Base-by-base conservation (phyloP, 2,329 filamentous ascomycete genomes). In the Emergomyces orientalis region DNA sequence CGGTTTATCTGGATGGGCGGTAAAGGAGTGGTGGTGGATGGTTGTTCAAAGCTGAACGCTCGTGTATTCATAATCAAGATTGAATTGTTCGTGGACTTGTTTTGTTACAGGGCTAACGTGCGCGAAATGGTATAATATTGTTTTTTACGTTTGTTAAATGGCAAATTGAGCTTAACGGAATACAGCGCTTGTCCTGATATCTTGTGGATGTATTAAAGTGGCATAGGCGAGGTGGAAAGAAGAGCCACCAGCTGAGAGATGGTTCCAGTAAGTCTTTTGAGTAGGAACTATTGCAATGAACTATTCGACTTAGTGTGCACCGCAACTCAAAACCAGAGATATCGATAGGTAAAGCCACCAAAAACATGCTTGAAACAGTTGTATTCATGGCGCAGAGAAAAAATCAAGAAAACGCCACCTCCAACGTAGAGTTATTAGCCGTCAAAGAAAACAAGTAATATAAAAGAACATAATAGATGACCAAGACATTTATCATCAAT, bases 11-110 rank as follows among this genome's bases (percentile, higher is more conserved):
- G 57, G 62, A 64, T 77, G 75, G 71, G 66, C 62, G 37, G 69
- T 76, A 14, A 68, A 67, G 45, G 73, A 77, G 60, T 77, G 74
- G 70, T 79, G 77, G 77, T 79, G 76, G 75, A 68, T 77, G 69
- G 69, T 73, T 63, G 59, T 76, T 51, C 49, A 43, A 55, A 54
- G 22, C 56, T 17, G 34, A 65, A 47, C 19, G 39, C 19, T 13
- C 39, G 17, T 59, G 27, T 45, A 22, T 47, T 59, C 11, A 30
- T 58, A 43, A 19, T 14, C 39, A 27, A 39, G 25, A 19, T 58
- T 41, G 22, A 14, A 27, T 45, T 22, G n/a, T 43, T 43, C 17
- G 8, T 47, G n/a, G 25, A n/a, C 1, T 45, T 9, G 19, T 47
- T 14, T 30, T 51, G 14, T 25, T 51, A 27, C 13, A 30, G 25